A percentile compares a stretch with the other conserved stretches of the same genome.
Evolutionary conservation across 2,329 filamentous ascomycete genomes (phyloP).

Genomic region (Ophiostoma sp.): DNA sequence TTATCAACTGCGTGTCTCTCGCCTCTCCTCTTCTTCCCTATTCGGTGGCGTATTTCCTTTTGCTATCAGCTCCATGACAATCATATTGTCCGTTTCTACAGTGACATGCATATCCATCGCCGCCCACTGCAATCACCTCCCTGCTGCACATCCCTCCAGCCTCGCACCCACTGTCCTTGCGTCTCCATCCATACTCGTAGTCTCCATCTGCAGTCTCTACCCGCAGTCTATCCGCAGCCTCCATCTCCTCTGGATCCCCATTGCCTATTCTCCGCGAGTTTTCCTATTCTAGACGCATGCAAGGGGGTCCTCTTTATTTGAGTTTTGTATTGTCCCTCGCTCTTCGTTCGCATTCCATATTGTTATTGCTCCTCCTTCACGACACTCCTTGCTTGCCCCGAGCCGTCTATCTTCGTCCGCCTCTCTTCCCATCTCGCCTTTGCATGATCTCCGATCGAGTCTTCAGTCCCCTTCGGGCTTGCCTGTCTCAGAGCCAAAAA

Average conservation of each 20-base stretch:
- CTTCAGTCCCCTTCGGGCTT: background rate
- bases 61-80: background rate
- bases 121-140: background rate
- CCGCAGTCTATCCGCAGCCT: no score
- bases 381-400: background rate
- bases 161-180: background rate
- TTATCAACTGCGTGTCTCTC: background rate
- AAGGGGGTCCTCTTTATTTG: background rate
- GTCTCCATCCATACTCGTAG: background rate
- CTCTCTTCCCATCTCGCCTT: background rate
- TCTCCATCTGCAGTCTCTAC: background rate
- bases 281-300: background rate
- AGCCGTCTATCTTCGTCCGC: background rate
- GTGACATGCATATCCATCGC: background rate
- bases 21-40: background rate
- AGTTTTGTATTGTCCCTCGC: background rate
- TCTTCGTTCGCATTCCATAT: background rate
- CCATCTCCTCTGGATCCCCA: no score
- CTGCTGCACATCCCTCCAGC: constrained; percentile 1
- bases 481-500: background rate
- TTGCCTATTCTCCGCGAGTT: no score
- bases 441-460: background rate
- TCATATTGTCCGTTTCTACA: constrained; percentile 3
- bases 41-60: background rate
- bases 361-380: background rate